Percentiles rank a stretch among this genome's conserved stretches.
Evolutionary conservation across 2,329 filamentous ascomycete species (phyloP).

Genomic region (Alternaria postmessia): DNA sequence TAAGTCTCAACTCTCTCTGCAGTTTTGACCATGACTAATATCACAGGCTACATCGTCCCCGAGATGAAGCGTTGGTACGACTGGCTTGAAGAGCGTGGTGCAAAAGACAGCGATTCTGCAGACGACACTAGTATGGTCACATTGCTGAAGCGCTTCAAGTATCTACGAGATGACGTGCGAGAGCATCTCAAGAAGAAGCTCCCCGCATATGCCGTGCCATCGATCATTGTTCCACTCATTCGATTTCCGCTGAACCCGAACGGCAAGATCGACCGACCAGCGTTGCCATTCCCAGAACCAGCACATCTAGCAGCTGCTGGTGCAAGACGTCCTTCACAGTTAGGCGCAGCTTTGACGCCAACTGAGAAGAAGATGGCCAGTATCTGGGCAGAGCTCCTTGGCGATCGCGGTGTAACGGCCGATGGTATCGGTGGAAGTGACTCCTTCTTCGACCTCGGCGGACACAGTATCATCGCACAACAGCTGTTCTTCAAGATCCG

Average conservation of each 20-base stretch:
- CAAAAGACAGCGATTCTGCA: slow-evolving; percentile 47
- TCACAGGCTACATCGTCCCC: slow-evolving; percentile 76
- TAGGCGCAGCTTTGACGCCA: slow-evolving; percentile 59
- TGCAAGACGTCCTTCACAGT: slow-evolving; percentile 54
- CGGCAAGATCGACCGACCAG: slow-evolving; percentile 80
- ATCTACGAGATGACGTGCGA: slow-evolving; percentile 66
- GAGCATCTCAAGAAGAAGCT: slow-evolving; percentile 76
- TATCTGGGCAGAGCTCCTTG: slow-evolving; percentile 77
- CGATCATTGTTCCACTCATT: slow-evolving; percentile 74
- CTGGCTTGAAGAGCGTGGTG: slow-evolving; percentile 64
- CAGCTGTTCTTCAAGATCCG: slow-evolving; percentile 78
- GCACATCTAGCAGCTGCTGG: slow-evolving; percentile 68
- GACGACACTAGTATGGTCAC: slow-evolving; percentile 62
- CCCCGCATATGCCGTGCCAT: slow-evolving; percentile 78
- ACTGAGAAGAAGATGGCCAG: slow-evolving; percentile 74
- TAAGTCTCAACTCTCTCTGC: slow-evolving; percentile 23
- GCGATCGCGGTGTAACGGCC: slow-evolving; percentile 66
- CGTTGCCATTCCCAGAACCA: slow-evolving; percentile 81
- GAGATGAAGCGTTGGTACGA: slow-evolving; percentile 76
- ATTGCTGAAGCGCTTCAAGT: slow-evolving; percentile 68
- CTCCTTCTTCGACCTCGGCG: slow-evolving; percentile 81
- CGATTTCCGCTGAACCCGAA: slow-evolving; percentile 72
- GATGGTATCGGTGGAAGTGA: slow-evolving; percentile 70
- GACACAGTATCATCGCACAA: slow-evolving; percentile 82
- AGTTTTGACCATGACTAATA: slow-evolving; percentile 5